Evolutionary conservation across 345 rosid genomes (phyloP).

Genomic region (Citrus sp.): DNA sequence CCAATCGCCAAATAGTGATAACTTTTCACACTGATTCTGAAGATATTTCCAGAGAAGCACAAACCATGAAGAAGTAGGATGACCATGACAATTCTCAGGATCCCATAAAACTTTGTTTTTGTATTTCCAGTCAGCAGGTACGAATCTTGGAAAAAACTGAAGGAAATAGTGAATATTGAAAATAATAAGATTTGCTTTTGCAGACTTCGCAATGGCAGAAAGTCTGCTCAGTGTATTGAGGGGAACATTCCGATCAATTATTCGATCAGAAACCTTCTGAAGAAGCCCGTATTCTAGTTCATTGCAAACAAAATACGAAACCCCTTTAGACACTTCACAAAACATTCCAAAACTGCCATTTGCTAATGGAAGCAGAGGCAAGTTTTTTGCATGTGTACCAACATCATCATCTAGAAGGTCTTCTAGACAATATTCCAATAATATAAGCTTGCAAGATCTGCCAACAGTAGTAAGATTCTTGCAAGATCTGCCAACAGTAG

Average conservation of each 20-base stretch:
- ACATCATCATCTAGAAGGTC: slow-evolving; percentile 82
- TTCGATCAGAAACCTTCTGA: slow-evolving; percentile 56
- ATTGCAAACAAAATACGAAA: slow-evolving; percentile 63
- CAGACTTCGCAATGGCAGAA: slow-evolving; percentile 61
- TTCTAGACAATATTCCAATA: slow-evolving; percentile 91
- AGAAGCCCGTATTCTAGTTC: slow-evolving; percentile 72
- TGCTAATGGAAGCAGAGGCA: slow-evolving; percentile 82
- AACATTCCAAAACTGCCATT: slow-evolving; percentile 75
- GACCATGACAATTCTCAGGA: slow-evolving; percentile 50
- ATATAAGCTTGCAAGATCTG: slow-evolving; percentile 60
- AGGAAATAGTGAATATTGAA: slow-evolving; percentile 56
- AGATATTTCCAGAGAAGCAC: slow-evolving; percentile 81
- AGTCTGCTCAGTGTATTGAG: slow-evolving; percentile 54
- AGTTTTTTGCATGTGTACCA: slow-evolving; percentile 46
- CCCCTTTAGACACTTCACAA: slow-evolving; percentile 50
- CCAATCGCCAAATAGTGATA: slow-evolving; percentile 80
- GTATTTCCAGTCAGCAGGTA: slow-evolving; percentile 82
- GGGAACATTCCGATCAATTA: slow-evolving; percentile 71
- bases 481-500: slow-evolving; percentile 55
- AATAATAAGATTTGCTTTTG: slow-evolving; percentile 53
- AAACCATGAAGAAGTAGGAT: slow-evolving; percentile 86
- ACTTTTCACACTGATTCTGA: slow-evolving; percentile 49
- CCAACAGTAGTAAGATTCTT: slow-evolving; percentile 43
- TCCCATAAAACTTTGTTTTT: slow-evolving; percentile 68
- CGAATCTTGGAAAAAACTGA: slow-evolving; percentile 66